phyloP scores from a whole-genome alignment of 1,139 yeast genomes.

The Diutina pseudorugosa region DNA sequence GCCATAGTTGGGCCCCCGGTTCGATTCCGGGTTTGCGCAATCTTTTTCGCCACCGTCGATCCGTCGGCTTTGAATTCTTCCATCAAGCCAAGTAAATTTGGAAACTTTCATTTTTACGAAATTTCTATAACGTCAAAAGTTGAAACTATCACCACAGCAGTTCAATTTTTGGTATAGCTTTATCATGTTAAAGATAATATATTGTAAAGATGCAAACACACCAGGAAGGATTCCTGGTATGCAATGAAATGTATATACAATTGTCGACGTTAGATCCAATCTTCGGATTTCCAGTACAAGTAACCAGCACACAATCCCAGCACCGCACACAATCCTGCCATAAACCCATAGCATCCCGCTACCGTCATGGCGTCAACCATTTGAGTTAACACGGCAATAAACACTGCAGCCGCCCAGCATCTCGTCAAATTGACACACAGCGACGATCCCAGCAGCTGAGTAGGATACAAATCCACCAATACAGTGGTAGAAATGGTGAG shows the following conservation, averaged over 20 bases:
- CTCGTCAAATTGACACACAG: constrained; percentile 6
- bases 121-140: too few species aligned
- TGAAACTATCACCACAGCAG: too few species aligned
- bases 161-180: too few species aligned
- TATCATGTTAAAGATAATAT: too few species aligned
- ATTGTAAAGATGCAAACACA: too few species aligned
- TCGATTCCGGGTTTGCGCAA: background rate
- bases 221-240: too few species aligned
- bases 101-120: too few species aligned
- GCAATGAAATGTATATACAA: too few species aligned
- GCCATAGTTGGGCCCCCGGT: background rate
- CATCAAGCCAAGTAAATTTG: too few species aligned
- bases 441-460: constrained; percentile 5
- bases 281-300: constrained; percentile 5
- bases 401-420: constrained; percentile 6
- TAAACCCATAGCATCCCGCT: constrained; percentile 5
- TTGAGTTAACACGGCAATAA: constrained; percentile 43
- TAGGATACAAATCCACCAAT: constrained; percentile 2
- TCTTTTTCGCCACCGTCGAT: too few species aligned
- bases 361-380: constrained; percentile 19
- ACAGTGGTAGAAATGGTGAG: constrained; percentile 1
- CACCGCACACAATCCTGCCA: constrained; percentile 9
- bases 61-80: too few species aligned
- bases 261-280: constrained; percentile 3
- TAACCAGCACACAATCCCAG: constrained; percentile 4